Evolutionary conservation across 306 rosid genomes (phyloP), one percentile per base, ranked within the genome.

Genomic region (Erythrophleum fordii): DNA sequence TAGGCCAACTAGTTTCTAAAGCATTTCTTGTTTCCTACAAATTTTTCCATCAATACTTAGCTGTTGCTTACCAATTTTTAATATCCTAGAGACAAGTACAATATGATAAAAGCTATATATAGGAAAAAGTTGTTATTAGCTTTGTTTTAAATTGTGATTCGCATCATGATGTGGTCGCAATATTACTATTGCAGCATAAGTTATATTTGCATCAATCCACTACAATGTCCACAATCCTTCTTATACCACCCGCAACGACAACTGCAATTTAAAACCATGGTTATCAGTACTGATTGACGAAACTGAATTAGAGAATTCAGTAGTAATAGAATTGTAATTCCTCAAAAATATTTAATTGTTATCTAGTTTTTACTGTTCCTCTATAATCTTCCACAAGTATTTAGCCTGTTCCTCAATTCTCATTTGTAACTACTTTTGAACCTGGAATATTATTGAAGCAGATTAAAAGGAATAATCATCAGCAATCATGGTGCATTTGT

Each of bases 391-490:
- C 89, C 91, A 94, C 89, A 95, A 89, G 88, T 95, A 95, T 84
- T 93, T 95, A 4, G 97, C 97, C 79, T 95, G 99, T 44, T 97
- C 99, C 89, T 95, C 99, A 59, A 95, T 95, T 87, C 99, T 91
- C 99, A 95, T 90, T 70, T 95, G 99, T 56, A 95, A 83, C 86
- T 95, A 98, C 86, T 93, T 89, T 72, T 95, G 99, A 86, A 95
- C 99, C 99, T 95, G 87, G 79, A 82, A 85, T 81, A 70, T 59
- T 69, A 52, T 76, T 67, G 60, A 41, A 85, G 66, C 58, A 79
- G n/a, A 74, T 71, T 41, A 73, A 61, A 31, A 69, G 78, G 28
- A 66, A 72, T 73, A 29, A 61, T 73, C 69, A 82, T 76, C 37
- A 68, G 58, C 58, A 64, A 70, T 62, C 39, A 52, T 41, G 55